phyloP scores from a whole-genome alignment of 257 asterid species.

The Striga asiatica region DNA sequence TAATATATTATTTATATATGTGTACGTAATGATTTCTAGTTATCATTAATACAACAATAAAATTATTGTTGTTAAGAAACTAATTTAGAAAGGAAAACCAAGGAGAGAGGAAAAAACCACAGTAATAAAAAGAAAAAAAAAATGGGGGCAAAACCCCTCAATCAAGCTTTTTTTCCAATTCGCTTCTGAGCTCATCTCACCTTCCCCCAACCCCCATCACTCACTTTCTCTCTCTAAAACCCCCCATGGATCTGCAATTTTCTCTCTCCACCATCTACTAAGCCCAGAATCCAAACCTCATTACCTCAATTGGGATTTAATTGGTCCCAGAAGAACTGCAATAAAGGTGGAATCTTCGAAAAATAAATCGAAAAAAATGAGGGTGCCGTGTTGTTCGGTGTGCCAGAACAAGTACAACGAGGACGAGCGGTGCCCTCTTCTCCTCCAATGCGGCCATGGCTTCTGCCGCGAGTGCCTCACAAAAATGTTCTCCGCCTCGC shows the following conservation, averaged over 20 bases:
- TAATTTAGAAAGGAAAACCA: too few species aligned
- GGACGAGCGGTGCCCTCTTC: constrained; percentile 85
- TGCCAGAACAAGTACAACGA: constrained; percentile 89
- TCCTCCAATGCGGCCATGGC: constrained; percentile 98
- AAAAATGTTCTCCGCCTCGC: constrained; percentile 67
- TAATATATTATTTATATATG: too few species aligned
- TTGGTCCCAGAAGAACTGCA: not conserved
- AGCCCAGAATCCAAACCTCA: not conserved
- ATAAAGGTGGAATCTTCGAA: not conserved
- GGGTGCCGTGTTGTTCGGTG: constrained; percentile 80
- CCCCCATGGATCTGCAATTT: constrained; percentile 22
- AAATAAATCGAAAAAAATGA: constrained; percentile 19
- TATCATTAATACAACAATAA: too few species aligned
- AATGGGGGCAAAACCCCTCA: constrained; percentile 23
- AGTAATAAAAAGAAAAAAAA: constrained; percentile 1
- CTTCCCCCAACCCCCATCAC: constrained; percentile 8
- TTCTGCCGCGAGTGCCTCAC: constrained; percentile 92
- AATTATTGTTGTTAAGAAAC: too few species aligned
- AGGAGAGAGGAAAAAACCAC: not conserved
- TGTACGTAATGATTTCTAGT: too few species aligned
- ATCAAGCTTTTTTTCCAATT: constrained; percentile 21
- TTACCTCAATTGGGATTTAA: not conserved
- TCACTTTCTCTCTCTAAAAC: constrained; percentile 28
- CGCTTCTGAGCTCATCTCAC: constrained; percentile 22
- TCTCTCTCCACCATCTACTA: constrained; percentile 11